Evolutionary conservation across 257 asterid species (phyloP).

Genomic region (Sherardia arvensis): DNA sequence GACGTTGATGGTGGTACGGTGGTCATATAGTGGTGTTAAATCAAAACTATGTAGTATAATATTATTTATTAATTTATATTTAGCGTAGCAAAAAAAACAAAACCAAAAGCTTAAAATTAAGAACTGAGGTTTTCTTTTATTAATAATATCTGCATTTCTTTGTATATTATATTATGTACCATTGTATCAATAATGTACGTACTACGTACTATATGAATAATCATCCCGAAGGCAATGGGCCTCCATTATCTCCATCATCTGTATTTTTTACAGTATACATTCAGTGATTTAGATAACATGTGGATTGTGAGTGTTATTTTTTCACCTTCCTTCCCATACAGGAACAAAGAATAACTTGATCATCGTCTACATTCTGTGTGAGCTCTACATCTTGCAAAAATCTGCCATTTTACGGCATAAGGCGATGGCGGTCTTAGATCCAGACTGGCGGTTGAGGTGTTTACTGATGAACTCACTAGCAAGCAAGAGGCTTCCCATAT

Average conservation of each 20-base stretch:
- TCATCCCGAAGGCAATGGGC: background rate
- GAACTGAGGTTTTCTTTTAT: too few species aligned
- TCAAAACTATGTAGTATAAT: too few species aligned
- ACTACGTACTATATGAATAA: background rate
- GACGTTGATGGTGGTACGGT: too few species aligned
- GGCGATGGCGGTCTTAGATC: conserved; percentile 85
- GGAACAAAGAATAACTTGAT: background rate
- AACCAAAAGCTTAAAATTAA: too few species aligned
- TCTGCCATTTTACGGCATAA: conserved; percentile 33
- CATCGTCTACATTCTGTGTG: background rate
- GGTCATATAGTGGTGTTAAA: too few species aligned
- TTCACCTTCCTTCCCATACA: background rate
- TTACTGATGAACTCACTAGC: conserved; percentile 71
- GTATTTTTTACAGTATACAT: background rate
- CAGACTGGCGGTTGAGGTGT: conserved; percentile 52
- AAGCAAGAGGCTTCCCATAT: conserved; percentile 53
- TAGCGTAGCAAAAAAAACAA: too few species aligned
- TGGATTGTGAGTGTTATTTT: background rate
- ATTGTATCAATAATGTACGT: too few species aligned
- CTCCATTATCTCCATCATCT: background rate
- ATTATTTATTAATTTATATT: too few species aligned
- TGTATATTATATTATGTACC: background rate
- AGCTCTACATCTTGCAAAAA: conserved; percentile 37
- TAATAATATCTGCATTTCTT: background rate
- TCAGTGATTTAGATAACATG: too few species aligned